Conservation (phyloP, 441 rosid species). For the Mallotus japonicus region DNA sequence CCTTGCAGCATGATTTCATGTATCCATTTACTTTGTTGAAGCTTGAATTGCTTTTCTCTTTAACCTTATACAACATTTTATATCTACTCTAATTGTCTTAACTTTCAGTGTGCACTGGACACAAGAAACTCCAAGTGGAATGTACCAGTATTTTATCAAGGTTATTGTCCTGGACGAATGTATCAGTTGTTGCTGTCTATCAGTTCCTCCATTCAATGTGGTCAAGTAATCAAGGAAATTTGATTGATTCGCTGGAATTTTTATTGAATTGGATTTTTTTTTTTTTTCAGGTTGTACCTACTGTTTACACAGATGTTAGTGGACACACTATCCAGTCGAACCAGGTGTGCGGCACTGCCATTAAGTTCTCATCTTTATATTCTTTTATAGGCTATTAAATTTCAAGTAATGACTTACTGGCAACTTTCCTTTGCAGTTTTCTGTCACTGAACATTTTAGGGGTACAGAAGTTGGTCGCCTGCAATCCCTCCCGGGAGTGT, state of each 20-base stretch:
- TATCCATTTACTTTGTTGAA: constrained; percentile 10
- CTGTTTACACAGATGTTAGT: constrained; percentile 75
- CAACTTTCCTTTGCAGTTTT: constrained; percentile 53
- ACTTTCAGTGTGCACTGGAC: constrained; percentile 73
- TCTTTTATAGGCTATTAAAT: not conserved
- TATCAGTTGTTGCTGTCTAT: constrained; percentile 10
- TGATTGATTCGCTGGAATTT: not conserved
- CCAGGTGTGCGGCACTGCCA: constrained; percentile 49
- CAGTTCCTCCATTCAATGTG: not conserved
- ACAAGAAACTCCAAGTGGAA: constrained; percentile 82
- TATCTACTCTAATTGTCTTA: not conserved
- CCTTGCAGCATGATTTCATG: constrained; percentile 8
- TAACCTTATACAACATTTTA: not conserved
- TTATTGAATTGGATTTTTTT: not conserved
- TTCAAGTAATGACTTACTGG: constrained; percentile 1
- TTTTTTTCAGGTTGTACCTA: constrained; percentile 77
- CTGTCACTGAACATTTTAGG: constrained; percentile 90
- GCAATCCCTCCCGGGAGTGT: constrained; percentile 83
- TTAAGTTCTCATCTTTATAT: not conserved
- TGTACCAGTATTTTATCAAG: constrained; percentile 98
- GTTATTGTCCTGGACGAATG: constrained; percentile 32
- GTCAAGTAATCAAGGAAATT: constrained; percentile 2
- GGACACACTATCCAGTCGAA: constrained; percentile 85
- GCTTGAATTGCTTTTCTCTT: not conserved
- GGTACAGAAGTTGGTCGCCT: constrained; percentile 56